Evolutionary conservation across 768 basidiomycete species (phyloP).

Genomic region (Lactifluus piperatus): DNA sequence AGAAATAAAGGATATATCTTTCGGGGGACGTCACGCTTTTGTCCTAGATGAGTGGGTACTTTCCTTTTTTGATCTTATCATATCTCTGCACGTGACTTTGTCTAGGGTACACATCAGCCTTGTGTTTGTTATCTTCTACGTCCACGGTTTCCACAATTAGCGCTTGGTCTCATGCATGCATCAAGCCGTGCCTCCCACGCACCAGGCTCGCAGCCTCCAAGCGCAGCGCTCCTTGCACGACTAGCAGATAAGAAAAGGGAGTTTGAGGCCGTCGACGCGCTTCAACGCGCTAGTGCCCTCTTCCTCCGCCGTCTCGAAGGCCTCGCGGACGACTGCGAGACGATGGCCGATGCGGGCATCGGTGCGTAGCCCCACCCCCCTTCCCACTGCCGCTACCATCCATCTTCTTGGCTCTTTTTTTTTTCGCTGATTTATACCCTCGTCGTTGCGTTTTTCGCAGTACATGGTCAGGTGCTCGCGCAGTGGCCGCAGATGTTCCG

Average conservation of each 20-base stretch:
- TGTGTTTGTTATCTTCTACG: too few species aligned
- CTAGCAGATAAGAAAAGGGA: slow-evolving; percentile 77
- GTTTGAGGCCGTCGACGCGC: slow-evolving; percentile 62
- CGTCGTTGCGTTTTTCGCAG: slow-evolving; percentile 27
- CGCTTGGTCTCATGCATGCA: neutral
- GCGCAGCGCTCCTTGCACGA: slow-evolving; percentile 44
- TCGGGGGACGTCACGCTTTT: too few species aligned
- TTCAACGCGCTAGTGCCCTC: slow-evolving; percentile 53
- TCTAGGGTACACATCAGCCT: too few species aligned
- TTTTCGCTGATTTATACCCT: neutral
- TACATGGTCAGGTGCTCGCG: slow-evolving; percentile 67
- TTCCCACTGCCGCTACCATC: neutral
- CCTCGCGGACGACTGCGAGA: slow-evolving; percentile 61
- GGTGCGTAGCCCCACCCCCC: slow-evolving; percentile 35
- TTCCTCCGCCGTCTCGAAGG: slow-evolving; percentile 62
- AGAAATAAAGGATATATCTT: too few species aligned
- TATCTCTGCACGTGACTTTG: too few species aligned
- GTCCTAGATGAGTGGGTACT: too few species aligned
- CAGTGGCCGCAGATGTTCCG: slow-evolving; percentile 83
- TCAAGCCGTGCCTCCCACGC: slow-evolving; percentile 36
- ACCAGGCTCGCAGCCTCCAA: slow-evolving; percentile 33
- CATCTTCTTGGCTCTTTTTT: neutral
- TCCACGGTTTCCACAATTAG: too few species aligned
- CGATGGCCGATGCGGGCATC: slow-evolving; percentile 70
- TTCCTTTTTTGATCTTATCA: too few species aligned